phyloP scores from a whole-genome alignment of 169 alveolate species.

The Plasmodium sp. region DNA sequence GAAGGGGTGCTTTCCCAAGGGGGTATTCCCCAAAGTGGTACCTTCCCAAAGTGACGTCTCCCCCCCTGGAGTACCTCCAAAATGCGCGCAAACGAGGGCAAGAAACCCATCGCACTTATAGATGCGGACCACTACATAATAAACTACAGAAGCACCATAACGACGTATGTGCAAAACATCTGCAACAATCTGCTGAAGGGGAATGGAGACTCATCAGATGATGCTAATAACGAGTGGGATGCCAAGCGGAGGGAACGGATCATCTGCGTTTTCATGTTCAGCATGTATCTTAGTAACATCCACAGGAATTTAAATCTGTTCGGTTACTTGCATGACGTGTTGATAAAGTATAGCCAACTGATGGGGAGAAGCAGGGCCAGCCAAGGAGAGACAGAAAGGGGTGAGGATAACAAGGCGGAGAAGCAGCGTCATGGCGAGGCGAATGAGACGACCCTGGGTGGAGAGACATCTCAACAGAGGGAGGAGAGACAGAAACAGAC shows the following conservation, averaged over 20 bases:
- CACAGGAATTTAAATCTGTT: constrained; percentile 52
- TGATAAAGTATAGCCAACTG: constrained; percentile 21
- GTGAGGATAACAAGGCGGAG: not conserved
- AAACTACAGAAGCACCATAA: constrained; percentile 50
- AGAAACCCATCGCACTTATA: constrained; percentile 42
- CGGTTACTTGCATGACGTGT: constrained; percentile 7
- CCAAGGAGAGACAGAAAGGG: not conserved
- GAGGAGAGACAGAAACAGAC: not conserved
- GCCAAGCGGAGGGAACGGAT: constrained; percentile 1
- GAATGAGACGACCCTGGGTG: not conserved
- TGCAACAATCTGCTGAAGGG: constrained; percentile 15
- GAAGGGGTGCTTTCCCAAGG: not conserved
- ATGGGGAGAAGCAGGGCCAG: not conserved
- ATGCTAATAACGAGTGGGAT: not conserved
- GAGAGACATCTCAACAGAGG: not conserved
- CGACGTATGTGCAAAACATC: constrained; percentile 55
- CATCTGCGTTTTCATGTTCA: constrained; percentile 43
- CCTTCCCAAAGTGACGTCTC: not conserved
- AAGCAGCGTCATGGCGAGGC: not conserved
- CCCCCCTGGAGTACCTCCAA: not conserved
- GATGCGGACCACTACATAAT: constrained; percentile 63
- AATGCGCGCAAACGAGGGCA: not conserved
- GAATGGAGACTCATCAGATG: not conserved
- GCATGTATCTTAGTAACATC: constrained; percentile 27
- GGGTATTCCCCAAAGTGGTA: not conserved